phyloP scores from a whole-genome alignment of 2,329 filamentous ascomycete genomes.

The Cercospora citrullina region DNA sequence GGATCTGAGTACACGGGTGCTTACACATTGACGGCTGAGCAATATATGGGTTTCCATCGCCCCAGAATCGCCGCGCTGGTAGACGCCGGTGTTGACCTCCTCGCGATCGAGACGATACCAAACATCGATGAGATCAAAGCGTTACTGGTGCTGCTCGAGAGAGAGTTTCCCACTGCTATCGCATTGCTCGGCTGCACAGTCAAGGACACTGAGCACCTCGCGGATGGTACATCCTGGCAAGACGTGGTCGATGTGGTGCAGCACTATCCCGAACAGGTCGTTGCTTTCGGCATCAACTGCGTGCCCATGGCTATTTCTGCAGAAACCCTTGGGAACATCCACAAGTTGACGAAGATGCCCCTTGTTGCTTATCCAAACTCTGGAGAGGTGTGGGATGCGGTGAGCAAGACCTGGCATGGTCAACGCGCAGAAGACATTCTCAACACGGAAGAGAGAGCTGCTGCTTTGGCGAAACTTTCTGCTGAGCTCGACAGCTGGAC shows the following conservation, averaged over 20 bases:
- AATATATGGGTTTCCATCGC: slow-evolving; percentile 47
- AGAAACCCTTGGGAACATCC: slow-evolving; percentile 39
- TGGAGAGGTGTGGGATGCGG: slow-evolving; percentile 50
- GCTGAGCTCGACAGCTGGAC: slow-evolving; percentile 25
- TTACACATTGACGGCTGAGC: slow-evolving; percentile 37
- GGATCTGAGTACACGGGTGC: slow-evolving; percentile 50
- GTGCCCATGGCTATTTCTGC: slow-evolving; percentile 41
- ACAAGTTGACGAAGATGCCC: slow-evolving; percentile 36
- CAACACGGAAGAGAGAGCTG: slow-evolving; percentile 31
- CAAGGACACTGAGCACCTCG: slow-evolving; percentile 39
- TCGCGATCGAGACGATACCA: slow-evolving; percentile 51
- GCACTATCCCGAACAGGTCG: slow-evolving; percentile 34
- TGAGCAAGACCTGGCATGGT: slow-evolving; percentile 40
- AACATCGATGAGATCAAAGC: slow-evolving; percentile 43
- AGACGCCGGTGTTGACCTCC: slow-evolving; percentile 45
- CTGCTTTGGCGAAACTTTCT: slow-evolving; percentile 12
- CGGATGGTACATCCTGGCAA: slow-evolving; percentile 45
- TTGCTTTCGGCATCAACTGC: slow-evolving; percentile 51
- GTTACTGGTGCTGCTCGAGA: slow-evolving; percentile 41
- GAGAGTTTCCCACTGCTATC: slow-evolving; percentile 41
- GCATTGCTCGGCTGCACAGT: slow-evolving; percentile 49
- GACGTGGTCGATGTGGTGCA: slow-evolving; percentile 39
- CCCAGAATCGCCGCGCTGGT: slow-evolving; percentile 45
- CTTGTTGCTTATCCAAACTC: slow-evolving; percentile 49
- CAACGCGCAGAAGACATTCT: slow-evolving; percentile 29